Evolutionary conservation across 805 yeast species (phyloP), one percentile per base, ranked within the genome.

Genomic region (Saturnispora saitoi): DNA sequence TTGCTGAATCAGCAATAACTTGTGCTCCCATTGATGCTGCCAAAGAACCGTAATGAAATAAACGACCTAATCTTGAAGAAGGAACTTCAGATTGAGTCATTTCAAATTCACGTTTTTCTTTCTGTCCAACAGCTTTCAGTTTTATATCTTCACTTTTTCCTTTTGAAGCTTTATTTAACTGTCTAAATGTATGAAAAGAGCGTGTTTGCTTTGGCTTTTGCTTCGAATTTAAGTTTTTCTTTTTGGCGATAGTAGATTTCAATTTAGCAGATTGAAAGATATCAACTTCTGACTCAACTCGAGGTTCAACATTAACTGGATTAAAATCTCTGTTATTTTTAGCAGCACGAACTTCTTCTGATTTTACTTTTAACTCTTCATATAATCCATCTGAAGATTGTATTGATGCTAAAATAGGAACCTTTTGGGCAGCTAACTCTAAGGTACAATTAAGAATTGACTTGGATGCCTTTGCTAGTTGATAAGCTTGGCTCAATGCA

Each of bases 1-100:
- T 75, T 38, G 90, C 64, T 1, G 95, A 83, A 56, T 88, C 93
- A 17, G 79, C 70, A 0, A 95, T 80, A 24, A 86, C 91, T 32
- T 91, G 89, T 10, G 86, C 55, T 1, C 96, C 95, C 60, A 93
- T 81, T 1, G 91, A 87, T 0, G 98, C 95, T 1, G 97, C 98
- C 30, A 93, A 68, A 2, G 86, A 71, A 9, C 98, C 97, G 62
- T 90, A 93, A 66, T 93, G 99, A 61, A 89, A 88, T 43, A 93
- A 73, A 52, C 99, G 73, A 20, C 89, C 86, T n/a, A 93, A 65
- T 58, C 96, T 77, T 1, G 95, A 77, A 17, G 90, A 73, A 3
- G 99, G 99, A 15, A 93, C 93, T 41, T 85, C 78, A 1, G 93
- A 78, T 48, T 75, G 74, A 32, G 77, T 65, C 74, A 80, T 64